Percentiles rank a stretch among this genome's conserved stretches.
Evolutionary conservation across 768 basidiomycete species (phyloP).

Genomic region (Hemileccinum impolitum): DNA sequence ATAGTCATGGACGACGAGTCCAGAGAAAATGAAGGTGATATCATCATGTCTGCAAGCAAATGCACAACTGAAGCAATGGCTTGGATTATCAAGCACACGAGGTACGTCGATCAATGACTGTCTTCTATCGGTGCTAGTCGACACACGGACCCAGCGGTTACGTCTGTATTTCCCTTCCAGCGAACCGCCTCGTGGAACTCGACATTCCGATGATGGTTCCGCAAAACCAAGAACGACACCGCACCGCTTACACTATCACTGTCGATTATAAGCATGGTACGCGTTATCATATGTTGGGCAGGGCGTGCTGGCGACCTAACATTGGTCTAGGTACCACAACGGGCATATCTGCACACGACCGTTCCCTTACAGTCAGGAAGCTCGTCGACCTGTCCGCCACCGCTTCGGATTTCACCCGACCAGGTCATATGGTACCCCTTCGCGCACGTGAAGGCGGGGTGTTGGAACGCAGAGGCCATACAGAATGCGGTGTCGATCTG

Average conservation of each 20-base stretch:
- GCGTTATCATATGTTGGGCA: constrained; percentile 1
- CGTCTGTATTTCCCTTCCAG: constrained; percentile 84
- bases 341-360: constrained; percentile 96
- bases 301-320: not conserved
- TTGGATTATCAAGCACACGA: constrained; percentile 96
- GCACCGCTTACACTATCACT: constrained; percentile 94
- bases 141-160: constrained; percentile 64
- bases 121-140: not conserved
- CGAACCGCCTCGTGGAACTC: constrained; percentile 70
- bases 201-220: constrained; percentile 94
- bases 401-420: constrained; percentile 78
- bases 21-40: constrained; percentile 96
- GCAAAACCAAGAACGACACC: constrained; percentile 83
- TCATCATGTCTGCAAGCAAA: constrained; percentile 81
- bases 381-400: constrained; percentile 59
- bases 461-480: constrained; percentile 86
- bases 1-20: constrained; percentile 97
- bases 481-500: constrained; percentile 86
- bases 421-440: constrained; percentile 94
- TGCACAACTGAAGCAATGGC: constrained; percentile 98
- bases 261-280: constrained; percentile 89
- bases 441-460: constrained; percentile 85
- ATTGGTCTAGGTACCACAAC: constrained; percentile 72
- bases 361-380: constrained; percentile 80
- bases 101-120: constrained; percentile 47